These are phyloP conservation scores for Globisporangium sylvaticum DNA, from an alignment of 352 stramenopile genomes.

Conservation along the genomic window DNA sequence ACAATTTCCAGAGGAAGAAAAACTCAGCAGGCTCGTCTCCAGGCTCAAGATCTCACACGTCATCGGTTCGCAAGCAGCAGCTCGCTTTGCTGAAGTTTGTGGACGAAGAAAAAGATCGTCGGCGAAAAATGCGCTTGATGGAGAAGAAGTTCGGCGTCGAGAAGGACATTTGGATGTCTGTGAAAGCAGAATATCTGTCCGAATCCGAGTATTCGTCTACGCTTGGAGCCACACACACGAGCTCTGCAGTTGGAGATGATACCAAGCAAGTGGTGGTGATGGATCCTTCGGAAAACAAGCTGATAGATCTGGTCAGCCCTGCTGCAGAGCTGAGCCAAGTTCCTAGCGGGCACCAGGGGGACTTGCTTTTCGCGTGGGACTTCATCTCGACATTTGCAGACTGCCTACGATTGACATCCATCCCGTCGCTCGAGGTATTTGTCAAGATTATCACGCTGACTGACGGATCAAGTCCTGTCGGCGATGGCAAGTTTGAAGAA, in stretches of 20 bases:
- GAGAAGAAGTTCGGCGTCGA: slow-evolving; percentile 52
- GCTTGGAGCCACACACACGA: neutral
- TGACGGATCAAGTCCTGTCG: slow-evolving; percentile 44
- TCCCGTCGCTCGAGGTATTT: slow-evolving; percentile 54
- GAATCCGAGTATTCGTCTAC: slow-evolving; percentile 8
- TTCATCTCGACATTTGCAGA: slow-evolving; percentile 74
- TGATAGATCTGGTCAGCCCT: slow-evolving; percentile 23
- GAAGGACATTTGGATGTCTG: slow-evolving; percentile 44
- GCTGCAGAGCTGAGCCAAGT: slow-evolving; percentile 37
- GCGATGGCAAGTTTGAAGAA: slow-evolving; percentile 46
- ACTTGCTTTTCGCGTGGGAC: slow-evolving; percentile 78
- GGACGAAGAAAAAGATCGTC: slow-evolving; percentile 56
- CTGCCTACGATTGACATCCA: slow-evolving; percentile 39
- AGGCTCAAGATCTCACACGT: slow-evolving; percentile 8
- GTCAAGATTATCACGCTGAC: slow-evolving; percentile 42
- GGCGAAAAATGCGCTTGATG: slow-evolving; percentile 51
- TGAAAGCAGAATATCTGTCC: slow-evolving; percentile 37
- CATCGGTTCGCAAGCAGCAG: slow-evolving; percentile 41
- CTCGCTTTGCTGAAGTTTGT: slow-evolving; percentile 67
- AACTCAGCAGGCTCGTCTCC: neutral
- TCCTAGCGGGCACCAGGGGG: slow-evolving; percentile 35
- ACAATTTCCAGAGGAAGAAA: slow-evolving; percentile 18
- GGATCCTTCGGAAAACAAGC: neutral
- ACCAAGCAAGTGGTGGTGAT: neutral
- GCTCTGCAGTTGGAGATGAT: neutral